Evolutionary conservation across 2,329 filamentous ascomycete genomes (phyloP).

Genomic region (Helminthosporium solani): DNA sequence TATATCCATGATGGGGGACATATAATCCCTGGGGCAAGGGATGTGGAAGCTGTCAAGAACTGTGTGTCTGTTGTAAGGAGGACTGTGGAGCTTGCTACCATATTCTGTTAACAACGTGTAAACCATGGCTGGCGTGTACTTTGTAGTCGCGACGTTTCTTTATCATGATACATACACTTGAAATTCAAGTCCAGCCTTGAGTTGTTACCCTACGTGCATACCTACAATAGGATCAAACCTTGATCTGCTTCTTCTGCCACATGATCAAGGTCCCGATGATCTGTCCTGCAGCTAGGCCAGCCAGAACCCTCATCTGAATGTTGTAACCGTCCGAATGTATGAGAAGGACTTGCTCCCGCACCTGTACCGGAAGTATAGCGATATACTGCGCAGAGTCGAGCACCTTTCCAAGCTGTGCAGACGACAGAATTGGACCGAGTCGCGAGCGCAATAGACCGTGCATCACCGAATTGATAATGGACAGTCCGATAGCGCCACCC

Average conservation of each 20-base stretch:
- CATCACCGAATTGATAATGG: not conserved
- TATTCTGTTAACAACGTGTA: no score
- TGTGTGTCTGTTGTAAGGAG: not conserved
- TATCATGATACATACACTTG: no score
- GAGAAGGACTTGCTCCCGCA: not conserved
- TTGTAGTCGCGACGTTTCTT: no score
- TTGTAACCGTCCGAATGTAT: not conserved
- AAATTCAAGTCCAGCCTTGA: no score
- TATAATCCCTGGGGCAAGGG: not conserved
- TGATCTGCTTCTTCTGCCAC: not conserved
- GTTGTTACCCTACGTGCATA: not conserved
- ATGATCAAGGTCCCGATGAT: not conserved
- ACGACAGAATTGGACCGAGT: not conserved
- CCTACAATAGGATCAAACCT: not conserved
- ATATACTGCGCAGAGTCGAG: not conserved
- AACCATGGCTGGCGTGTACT: no score
- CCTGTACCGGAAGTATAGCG: not conserved
- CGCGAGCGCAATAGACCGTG: not conserved
- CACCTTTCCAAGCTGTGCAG: not conserved
- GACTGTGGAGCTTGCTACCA: no score
- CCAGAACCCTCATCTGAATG: not conserved
- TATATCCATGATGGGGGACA: conserved; percentile 1
- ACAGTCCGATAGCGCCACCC: conserved; percentile 1
- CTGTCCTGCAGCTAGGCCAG: not conserved
- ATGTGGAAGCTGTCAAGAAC: not conserved